Percentiles rank a stretch among this genome's conserved stretches.
phyloP scores from a whole-genome alignment of 2,329 filamentous ascomycete species.

The Apiospora pterosperma region DNA sequence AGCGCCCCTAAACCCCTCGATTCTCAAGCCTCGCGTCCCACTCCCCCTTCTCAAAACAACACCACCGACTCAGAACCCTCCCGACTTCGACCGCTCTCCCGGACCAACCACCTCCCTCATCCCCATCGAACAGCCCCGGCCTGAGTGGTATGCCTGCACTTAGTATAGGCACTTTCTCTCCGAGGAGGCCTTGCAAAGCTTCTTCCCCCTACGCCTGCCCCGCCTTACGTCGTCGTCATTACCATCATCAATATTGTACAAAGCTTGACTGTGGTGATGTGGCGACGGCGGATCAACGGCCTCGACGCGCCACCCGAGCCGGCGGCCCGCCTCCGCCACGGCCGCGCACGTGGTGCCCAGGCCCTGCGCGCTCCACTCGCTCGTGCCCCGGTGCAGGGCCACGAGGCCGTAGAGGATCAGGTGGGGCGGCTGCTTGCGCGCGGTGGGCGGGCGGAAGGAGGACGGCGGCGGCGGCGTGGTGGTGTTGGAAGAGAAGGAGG shows the following conservation, averaged over 20 bases:
- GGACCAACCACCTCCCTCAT: slow-evolving; percentile 49
- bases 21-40: slow-evolving; percentile 23
- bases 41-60: slow-evolving; percentile 43
- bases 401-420: slow-evolving; percentile 65
- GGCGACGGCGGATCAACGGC: slow-evolving; percentile 41
- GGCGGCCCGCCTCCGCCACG: slow-evolving; percentile 57
- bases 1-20: background rate
- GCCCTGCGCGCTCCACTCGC: slow-evolving; percentile 74
- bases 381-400: slow-evolving; percentile 61
- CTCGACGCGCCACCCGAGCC: slow-evolving; percentile 39
- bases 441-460: slow-evolving; percentile 1
- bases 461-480: slow-evolving; percentile 34
- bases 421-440: slow-evolving; percentile 28
- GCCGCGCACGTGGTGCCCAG: slow-evolving; percentile 59
- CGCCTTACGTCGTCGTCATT: too few relatives aligned
- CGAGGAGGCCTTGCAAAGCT: slow-evolving; percentile 36
- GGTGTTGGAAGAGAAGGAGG: slow-evolving; percentile 21
- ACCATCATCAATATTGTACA: background rate
- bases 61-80: slow-evolving; percentile 64
- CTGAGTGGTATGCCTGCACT: slow-evolving; percentile 43
- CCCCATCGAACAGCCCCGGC: slow-evolving; percentile 26
- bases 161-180: slow-evolving; percentile 58
- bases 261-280: background rate
- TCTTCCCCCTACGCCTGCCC: background rate
- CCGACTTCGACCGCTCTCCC: slow-evolving; percentile 56